Evolutionary conservation across 169 alveolate genomes (phyloP).

Genomic region (Plasmodium gallinaceum): DNA sequence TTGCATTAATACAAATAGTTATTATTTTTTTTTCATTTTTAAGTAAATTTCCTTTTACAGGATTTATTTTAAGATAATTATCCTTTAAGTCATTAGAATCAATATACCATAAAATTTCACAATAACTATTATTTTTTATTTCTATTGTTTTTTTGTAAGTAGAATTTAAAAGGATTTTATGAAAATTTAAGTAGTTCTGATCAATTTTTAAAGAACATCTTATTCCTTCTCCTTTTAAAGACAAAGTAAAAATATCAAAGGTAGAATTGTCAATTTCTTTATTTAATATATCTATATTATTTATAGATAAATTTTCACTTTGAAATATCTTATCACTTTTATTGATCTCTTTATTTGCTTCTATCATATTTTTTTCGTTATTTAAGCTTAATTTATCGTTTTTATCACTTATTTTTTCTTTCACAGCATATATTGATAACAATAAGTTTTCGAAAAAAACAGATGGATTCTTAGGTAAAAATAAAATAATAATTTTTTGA

Average conservation of each 20-base stretch:
- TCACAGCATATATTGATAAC: slow-evolving; percentile 29
- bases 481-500: slow-evolving; percentile 51
- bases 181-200: slow-evolving; percentile 43
- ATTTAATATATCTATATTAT: slow-evolving; percentile 24
- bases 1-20: slow-evolving; percentile 46
- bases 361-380: slow-evolving; percentile 6
- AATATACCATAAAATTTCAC: slow-evolving; percentile 59
- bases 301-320: slow-evolving; percentile 9
- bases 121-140: slow-evolving; percentile 40
- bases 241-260: slow-evolving; percentile 42
- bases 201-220: slow-evolving; percentile 38
- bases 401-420: background rate
- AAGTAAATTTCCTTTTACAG: slow-evolving; percentile 33
- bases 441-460: slow-evolving; percentile 32
- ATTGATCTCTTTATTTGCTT: background rate
- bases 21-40: slow-evolving; percentile 40
- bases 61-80: slow-evolving; percentile 23
- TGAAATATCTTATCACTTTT: background rate
- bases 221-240: slow-evolving; percentile 63
- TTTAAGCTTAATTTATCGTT: slow-evolving; percentile 3
- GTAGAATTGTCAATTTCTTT: slow-evolving; percentile 24
- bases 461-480: slow-evolving; percentile 31
- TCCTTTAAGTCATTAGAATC: slow-evolving; percentile 33
- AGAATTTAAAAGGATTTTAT: slow-evolving; percentile 48
- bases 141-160: slow-evolving; percentile 42